A percentile compares a stretch with the other conserved stretches of the same genome.
phyloP scores from a whole-genome alignment of 805 yeast species.

The Komagataella ulmi region DNA sequence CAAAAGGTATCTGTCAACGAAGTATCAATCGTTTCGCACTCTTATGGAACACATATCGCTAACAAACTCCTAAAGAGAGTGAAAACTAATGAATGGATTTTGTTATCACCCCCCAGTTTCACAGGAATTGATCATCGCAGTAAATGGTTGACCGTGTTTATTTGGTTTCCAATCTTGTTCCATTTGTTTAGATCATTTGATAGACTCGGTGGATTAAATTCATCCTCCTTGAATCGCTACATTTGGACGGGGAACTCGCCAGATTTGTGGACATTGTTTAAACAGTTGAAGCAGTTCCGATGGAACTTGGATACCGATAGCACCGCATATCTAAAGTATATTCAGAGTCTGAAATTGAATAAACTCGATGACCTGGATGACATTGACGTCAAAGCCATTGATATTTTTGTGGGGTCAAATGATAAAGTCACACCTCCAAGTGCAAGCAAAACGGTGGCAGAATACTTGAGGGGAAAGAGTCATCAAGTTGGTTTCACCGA shows the following conservation, averaged over 20 bases:
- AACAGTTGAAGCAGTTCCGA: slow-evolving; percentile 44
- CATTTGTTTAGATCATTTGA: slow-evolving; percentile 44
- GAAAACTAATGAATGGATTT: slow-evolving; percentile 25
- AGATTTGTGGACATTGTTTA: slow-evolving; percentile 14
- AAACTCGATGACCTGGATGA: slow-evolving; percentile 27
- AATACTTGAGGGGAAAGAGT: neutral
- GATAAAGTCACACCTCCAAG: slow-evolving; percentile 36
- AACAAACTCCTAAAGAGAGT: slow-evolving; percentile 27
- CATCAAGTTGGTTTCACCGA: neutral
- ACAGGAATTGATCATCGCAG: neutral
- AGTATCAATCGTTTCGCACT: slow-evolving; percentile 34
- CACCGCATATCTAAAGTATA: slow-evolving; percentile 35
- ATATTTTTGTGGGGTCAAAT: slow-evolving; percentile 44
- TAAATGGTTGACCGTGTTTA: slow-evolving; percentile 17
- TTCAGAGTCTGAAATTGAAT: slow-evolving; percentile 33
- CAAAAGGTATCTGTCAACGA: slow-evolving; percentile 25
- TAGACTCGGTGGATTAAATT: slow-evolving; percentile 46
- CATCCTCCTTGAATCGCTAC: slow-evolving; percentile 43
- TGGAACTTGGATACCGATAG: slow-evolving; percentile 61
- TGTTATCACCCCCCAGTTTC: slow-evolving; percentile 32
- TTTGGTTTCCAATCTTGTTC: slow-evolving; percentile 31
- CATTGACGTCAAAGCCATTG: slow-evolving; percentile 25
- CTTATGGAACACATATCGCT: slow-evolving; percentile 42
- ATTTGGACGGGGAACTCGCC: neutral
- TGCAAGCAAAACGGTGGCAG: neutral